Conservation (phyloP, 352 stramenopile species). For the Phytophthora sp. region DNA sequence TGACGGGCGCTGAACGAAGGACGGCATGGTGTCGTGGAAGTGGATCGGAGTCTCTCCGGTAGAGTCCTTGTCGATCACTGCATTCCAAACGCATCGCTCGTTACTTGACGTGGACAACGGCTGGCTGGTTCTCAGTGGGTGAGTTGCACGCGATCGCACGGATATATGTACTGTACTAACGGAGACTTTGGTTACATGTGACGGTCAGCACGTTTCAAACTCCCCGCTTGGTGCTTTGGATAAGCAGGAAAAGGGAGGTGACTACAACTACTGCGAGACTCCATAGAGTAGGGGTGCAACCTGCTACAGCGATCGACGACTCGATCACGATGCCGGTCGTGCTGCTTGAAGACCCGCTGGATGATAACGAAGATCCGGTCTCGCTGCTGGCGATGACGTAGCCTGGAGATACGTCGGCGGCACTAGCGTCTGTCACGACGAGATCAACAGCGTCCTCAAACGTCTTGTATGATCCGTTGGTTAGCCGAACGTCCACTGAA, state of each 20-base stretch:
- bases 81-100: slow-evolving; percentile 20
- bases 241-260: slow-evolving; percentile 9
- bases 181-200: slow-evolving; percentile 1
- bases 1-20: too few species aligned
- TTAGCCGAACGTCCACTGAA: slow-evolving; percentile 31
- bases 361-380: neutral
- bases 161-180: neutral
- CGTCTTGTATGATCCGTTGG: slow-evolving; percentile 34
- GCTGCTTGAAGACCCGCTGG: slow-evolving; percentile 7
- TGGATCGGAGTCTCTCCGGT: neutral
- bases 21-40: neutral
- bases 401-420: slow-evolving; percentile 12
- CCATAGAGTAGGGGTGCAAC: slow-evolving; percentile 15
- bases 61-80: slow-evolving; percentile 7
- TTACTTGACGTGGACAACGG: slow-evolving; percentile 3
- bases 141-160: slow-evolving; percentile 4
- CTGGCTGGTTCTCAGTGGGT: slow-evolving; percentile 7
- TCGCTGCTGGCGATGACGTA: slow-evolving; percentile 22
- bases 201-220: slow-evolving; percentile 5
- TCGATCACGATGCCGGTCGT: slow-evolving; percentile 2
- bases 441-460: slow-evolving; percentile 36
- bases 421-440: slow-evolving; percentile 27
- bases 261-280: slow-evolving; percentile 28
- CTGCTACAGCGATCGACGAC: slow-evolving; percentile 9
- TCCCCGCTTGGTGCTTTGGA: neutral